Evolutionary conservation across 306 rosid species (phyloP).

Genomic region (Quercus agrifolia): DNA sequence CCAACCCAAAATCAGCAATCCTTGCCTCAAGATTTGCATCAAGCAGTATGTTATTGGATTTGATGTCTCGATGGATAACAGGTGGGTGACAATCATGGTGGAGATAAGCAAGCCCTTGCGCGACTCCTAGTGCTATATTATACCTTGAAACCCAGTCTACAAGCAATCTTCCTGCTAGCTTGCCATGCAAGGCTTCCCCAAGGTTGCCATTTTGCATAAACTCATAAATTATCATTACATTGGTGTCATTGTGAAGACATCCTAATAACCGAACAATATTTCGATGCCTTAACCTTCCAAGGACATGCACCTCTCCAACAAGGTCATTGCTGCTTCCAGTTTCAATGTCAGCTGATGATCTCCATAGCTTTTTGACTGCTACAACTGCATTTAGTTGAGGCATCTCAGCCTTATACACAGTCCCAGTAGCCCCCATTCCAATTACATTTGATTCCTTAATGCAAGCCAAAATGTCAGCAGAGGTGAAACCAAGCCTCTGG

Average conservation of each 20-base stretch:
- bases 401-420: conserved; percentile 85
- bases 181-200: conserved; percentile 89
- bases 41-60: conserved; percentile 83
- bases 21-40: conserved; percentile 88
- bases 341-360: conserved; percentile 69
- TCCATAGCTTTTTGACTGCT: conserved; percentile 91
- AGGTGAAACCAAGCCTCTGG: conserved; percentile 81
- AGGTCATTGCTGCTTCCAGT: conserved; percentile 70
- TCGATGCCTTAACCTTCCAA: conserved; percentile 88
- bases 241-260: conserved; percentile 64
- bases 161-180: conserved; percentile 56
- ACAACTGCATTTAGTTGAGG: conserved; percentile 59
- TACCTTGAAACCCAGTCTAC: conserved; percentile 92
- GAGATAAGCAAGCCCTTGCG: conserved; percentile 93
- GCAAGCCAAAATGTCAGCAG: conserved; percentile 74
- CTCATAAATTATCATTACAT: conserved; percentile 87
- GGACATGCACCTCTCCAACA: conserved; percentile 82
- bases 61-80: conserved; percentile 85
- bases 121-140: conserved; percentile 87
- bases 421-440: conserved; percentile 90
- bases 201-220: conserved; percentile 85
- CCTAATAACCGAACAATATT: conserved; percentile 88
- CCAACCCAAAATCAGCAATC: conserved; percentile 92
- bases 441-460: conserved; percentile 82
- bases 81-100: conserved; percentile 95